A percentile compares a stretch with the other conserved stretches of the same genome.
Evolutionary conservation across 2,329 filamentous ascomycete species (phyloP).

Genomic region (Colletotrichum sp.): DNA sequence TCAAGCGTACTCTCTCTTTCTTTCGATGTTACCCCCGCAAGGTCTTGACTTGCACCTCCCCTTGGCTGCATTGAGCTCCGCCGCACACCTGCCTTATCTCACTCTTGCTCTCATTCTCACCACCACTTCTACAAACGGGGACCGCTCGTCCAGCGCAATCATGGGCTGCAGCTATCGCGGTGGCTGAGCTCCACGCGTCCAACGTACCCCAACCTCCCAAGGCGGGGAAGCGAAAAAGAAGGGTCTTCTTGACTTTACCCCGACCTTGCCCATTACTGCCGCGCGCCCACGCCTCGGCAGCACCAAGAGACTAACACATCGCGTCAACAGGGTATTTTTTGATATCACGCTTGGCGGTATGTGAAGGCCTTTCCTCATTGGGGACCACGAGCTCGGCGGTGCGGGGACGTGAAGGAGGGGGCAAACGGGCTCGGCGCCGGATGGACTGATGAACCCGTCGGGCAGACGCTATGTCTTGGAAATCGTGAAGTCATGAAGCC

Average conservation of each 20-base stretch:
- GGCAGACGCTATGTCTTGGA: neutral
- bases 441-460: neutral
- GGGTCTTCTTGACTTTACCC: neutral
- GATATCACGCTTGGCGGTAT: slow-evolving; percentile 79
- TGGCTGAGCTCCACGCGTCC: slow-evolving; percentile 11
- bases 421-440: neutral
- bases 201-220: neutral
- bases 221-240: neutral
- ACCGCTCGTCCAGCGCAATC: neutral
- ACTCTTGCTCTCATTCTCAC: neutral
- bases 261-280: neutral
- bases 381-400: slow-evolving; percentile 31
- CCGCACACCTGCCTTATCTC: neutral
- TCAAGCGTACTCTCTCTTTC: neutral
- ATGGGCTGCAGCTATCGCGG: neutral
- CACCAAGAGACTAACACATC: slow-evolving; percentile 9
- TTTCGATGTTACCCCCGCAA: neutral
- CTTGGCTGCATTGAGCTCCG: neutral
- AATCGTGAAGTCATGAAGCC: neutral
- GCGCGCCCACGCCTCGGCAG: neutral
- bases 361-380: neutral
- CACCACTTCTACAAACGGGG: neutral
- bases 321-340: slow-evolving; percentile 65
- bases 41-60: neutral
- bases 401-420: neutral